phyloP scores from a whole-genome alignment of 495 filamentous ascomycete species.

The Copromyces sp. region DNA sequence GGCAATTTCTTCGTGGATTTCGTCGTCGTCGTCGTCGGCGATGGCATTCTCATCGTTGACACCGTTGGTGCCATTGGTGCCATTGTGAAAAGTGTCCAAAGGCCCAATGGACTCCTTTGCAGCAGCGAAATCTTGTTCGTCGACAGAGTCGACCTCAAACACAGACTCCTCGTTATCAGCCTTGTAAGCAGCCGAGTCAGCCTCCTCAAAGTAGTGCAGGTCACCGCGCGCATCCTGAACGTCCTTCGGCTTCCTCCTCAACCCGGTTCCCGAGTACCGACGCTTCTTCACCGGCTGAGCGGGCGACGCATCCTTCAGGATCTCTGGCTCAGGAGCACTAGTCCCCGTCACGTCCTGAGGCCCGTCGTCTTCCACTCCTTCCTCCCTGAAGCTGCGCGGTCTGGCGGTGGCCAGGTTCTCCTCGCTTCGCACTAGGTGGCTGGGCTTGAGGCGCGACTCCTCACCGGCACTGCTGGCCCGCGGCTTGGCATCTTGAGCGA shows the following conservation, averaged over 20 bases:
- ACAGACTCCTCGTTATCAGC: slow-evolving; percentile 51
- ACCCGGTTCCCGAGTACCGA: slow-evolving; percentile 70
- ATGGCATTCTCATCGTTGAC: background rate
- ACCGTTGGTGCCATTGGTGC: background rate
- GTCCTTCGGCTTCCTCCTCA: slow-evolving; percentile 57
- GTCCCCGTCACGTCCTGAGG: slow-evolving; percentile 41
- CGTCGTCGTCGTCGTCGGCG: background rate
- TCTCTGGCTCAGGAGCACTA: slow-evolving; percentile 46
- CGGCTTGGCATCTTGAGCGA: slow-evolving; percentile 8
- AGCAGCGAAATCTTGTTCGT: background rate
- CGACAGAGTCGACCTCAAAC: background rate
- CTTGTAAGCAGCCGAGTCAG: slow-evolving; percentile 69
- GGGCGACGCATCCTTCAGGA: slow-evolving; percentile 28
- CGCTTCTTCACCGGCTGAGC: slow-evolving; percentile 35
- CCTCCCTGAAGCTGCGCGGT: background rate
- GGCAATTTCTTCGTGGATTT: slow-evolving; percentile 18
- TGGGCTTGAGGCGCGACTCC: slow-evolving; percentile 5
- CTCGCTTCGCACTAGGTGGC: slow-evolving; percentile 18
- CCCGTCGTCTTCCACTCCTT: slow-evolving; percentile 14
- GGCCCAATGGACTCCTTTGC: background rate
- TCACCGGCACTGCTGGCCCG: background rate
- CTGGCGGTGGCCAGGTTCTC: slow-evolving; percentile 16
- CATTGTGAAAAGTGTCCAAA: background rate
- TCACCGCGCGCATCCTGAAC: slow-evolving; percentile 54
- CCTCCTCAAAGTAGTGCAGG: slow-evolving; percentile 70